Evolutionary conservation across 2,329 filamentous ascomycete species (phyloP), one percentile per base, ranked within the genome.

Genomic region (Xylaria sp.): DNA sequence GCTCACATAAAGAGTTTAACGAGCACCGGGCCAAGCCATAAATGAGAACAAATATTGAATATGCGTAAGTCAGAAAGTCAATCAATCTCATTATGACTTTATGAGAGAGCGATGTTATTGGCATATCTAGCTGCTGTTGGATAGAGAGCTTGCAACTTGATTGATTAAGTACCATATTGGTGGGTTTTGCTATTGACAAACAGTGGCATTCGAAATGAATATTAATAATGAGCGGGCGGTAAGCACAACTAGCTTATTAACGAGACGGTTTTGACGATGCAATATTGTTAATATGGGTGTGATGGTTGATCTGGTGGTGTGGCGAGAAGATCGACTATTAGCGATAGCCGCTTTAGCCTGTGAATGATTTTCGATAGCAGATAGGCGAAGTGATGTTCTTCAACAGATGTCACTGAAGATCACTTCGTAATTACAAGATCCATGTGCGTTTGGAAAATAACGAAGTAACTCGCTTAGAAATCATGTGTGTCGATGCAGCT

Each of bases 281-380:
- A 20, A 36, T 36, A 46, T 49, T 28, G 36, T 20, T 13, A 63
- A 44, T 4, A 40, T 28, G 57, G n/a, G 33, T 61, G 58, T 61
- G 46, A 26, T 48, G 31, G 51, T 5, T 20, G 26, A 23, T 3
- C 38, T 28, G 26, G 15, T 38, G 33, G 26, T 44, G 17, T 28
- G 56, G 46, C 28, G 53, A 58, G 28, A 40, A 26, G 53, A 63
- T 42, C 44, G 33, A 53, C 17, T 62, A 38, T 48, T 48, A 38
- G 15, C 7, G 9, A 51, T 46, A 65, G 33, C 11, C 9, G 13
- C 26, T 62, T 38, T 26, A 23, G 49, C 26, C 42, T 65, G 44
- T 4, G 15, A 36, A 44, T 53, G 40, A 51, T 51, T 48, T 20
- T 20, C 20, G 20, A 28, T 53, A 15, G 17, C 6, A 62, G 2